Conservation (phyloP, 1,284 basidiomycete genomes). For the Omphalotus olearius region DNA sequence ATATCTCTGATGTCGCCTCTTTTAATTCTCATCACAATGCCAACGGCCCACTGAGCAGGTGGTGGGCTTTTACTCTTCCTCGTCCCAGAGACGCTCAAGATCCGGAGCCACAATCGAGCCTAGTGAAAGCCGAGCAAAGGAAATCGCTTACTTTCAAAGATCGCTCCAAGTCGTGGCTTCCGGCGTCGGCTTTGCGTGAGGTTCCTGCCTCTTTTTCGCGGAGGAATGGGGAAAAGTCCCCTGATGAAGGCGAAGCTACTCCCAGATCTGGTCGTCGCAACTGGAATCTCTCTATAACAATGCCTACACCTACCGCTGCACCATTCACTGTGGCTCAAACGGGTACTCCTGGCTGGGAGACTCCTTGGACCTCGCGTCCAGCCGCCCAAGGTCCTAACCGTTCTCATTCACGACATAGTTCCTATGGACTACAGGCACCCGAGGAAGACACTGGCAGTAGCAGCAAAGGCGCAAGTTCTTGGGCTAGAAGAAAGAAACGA, state of each 20-base stretch:
- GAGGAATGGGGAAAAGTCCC: conserved; percentile 14
- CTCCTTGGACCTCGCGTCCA: conserved; percentile 56
- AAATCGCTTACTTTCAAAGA: conserved; percentile 31
- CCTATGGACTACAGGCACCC: conserved; percentile 27
- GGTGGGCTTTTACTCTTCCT: conserved; percentile 65
- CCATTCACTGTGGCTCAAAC: conserved; percentile 53
- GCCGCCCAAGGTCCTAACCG: conserved; percentile 32
- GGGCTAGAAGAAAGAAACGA: conserved; percentile 47
- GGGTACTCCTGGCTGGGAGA: conserved; percentile 61
- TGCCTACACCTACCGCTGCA: conserved; percentile 35
- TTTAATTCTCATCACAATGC: conserved; percentile 35
- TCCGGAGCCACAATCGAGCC: conserved; percentile 16
- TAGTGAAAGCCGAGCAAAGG: conserved; percentile 23
- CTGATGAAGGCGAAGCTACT: conserved; percentile 1
- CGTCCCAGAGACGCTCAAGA: conserved; percentile 25
- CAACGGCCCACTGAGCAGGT: conserved; percentile 39
- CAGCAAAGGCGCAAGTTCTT: conserved; percentile 30
- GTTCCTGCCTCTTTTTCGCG: conserved; percentile 22
- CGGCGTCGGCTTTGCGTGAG: conserved; percentile 28
- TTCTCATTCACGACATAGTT: conserved; percentile 25
- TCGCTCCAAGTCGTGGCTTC: conserved; percentile 40
- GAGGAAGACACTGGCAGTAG: conserved; percentile 25
- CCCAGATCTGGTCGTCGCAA: conserved; percentile 18
- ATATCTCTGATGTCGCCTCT: conserved; percentile 48
- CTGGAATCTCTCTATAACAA: conserved; percentile 32